These are phyloP conservation scores for Zygosaccharomyces sapae DNA, from an alignment of 1,139 yeast species.

Conservation along the genomic window DNA sequence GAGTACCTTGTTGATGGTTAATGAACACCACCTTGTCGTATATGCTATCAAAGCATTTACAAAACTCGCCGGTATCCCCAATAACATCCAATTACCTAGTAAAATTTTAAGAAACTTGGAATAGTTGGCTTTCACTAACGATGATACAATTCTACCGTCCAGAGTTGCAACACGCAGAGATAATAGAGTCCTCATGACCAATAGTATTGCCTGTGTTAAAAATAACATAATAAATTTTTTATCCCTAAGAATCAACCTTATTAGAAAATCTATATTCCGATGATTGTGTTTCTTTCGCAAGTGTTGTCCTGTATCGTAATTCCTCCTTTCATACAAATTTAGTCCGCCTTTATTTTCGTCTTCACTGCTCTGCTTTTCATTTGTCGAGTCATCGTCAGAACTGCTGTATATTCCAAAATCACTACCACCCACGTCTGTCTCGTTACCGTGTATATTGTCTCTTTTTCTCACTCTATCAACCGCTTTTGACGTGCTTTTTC, in stretches of 20 bases:
- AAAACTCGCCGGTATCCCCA: constrained; percentile 83
- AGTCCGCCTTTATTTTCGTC: constrained; percentile 1
- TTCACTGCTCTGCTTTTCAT: constrained; percentile 6
- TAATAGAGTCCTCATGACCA: constrained; percentile 66
- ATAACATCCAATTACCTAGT: constrained; percentile 65
- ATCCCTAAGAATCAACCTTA: constrained; percentile 29
- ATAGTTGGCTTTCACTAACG: constrained; percentile 69
- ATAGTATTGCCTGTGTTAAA: constrained; percentile 53
- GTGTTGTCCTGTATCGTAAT: constrained; percentile 1
- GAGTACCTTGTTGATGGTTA: constrained; percentile 60
- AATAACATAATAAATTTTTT: constrained; percentile 38
- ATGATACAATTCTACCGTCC: constrained; percentile 83
- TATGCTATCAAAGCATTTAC: constrained; percentile 72
- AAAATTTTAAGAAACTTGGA: constrained; percentile 55
- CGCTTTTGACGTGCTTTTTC: constrained; percentile 14
- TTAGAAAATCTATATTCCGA: constrained; percentile 23
- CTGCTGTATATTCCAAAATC: neutral
- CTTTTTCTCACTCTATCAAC: constrained; percentile 9
- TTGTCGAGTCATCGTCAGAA: constrained; percentile 9
- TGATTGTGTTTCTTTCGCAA: constrained; percentile 2
- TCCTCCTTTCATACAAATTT: constrained; percentile 1
- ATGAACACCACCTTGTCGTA: constrained; percentile 65
- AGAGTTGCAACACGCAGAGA: constrained; percentile 81
- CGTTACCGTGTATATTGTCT: constrained; percentile 11
- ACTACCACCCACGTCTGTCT: constrained; percentile 2